Base-by-base conservation (phyloP, 306 rosid genomes). In the Gleditsia sinensis region DNA sequence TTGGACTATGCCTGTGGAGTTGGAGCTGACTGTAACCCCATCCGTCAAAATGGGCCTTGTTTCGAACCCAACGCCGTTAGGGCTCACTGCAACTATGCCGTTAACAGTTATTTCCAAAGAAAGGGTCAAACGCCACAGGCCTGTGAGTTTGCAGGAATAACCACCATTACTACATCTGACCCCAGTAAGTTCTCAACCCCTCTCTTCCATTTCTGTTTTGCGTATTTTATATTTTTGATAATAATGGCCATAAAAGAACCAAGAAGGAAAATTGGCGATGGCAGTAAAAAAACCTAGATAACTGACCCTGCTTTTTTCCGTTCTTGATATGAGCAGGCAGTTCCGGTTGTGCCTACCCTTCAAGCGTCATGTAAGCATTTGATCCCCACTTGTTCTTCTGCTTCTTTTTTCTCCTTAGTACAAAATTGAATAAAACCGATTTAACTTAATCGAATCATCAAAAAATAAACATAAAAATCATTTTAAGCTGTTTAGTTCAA, bases 1-100 rank as follows among this genome's bases (percentile, higher is more conserved):
- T 13, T 92, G 57, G 98, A 92, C 82, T 92, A 83, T 55, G 98
- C 98, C 12, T 92, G 98, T 77, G 98, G 98, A 63, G 91, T 92
- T n/a, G 98, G 98, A 3, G 98, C 94, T 56, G 98, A 92, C 59
- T 92, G 98, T 48, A 78, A 72, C 87, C 84, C 98, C 20, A 74
- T 88, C 42, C 88, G 80, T 50, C 73, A 21, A 64, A 71, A 45
- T 16, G 96, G 80, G 0, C 80, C 58, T 14, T 92, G 98, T 64
- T 92, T 53, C 72, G 70, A 83, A 39, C 98, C 98, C 4, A 86
- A 90, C 89, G 72, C 80, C 11, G 86, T 92, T 0, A 88, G 74
- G 81, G 80, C 89, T 61, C 98, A 92, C 68, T 92, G 98, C 45
- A 82, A 42, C 80, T 92, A 76, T 33, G 98, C 98, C 32, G 89